These are phyloP conservation scores for Trebouxia sp. DNA, from an alignment of 139 green algal genomes.

Conservation along the genomic window DNA sequence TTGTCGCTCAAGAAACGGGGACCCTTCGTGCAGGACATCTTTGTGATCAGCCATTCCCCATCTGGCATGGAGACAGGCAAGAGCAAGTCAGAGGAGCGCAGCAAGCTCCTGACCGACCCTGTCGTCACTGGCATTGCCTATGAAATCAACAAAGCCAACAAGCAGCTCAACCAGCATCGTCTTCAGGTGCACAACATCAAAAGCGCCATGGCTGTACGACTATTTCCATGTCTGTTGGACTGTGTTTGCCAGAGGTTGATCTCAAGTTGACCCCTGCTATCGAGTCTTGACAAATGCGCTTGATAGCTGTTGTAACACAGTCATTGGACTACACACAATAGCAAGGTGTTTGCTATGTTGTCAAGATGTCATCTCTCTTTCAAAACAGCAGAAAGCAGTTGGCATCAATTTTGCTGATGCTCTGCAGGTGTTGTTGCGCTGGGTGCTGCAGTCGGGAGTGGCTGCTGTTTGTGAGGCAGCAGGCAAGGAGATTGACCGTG, in stretches of 20 bases:
- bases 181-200: conserved; percentile 15
- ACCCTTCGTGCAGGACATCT: conserved; percentile 28
- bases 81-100: conserved; percentile 33
- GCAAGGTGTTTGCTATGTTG: too few species aligned
- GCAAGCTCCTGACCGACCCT: conserved; percentile 25
- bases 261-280: not conserved
- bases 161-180: conserved; percentile 27
- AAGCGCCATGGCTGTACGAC: too few species aligned
- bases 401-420: not conserved
- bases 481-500: conserved; percentile 24
- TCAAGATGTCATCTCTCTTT: too few species aligned
- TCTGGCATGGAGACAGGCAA: conserved; percentile 32
- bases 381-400: too few species aligned
- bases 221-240: too few species aligned
- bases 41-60: conserved; percentile 22
- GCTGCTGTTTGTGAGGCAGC: conserved; percentile 28
- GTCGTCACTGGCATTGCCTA: conserved; percentile 26
- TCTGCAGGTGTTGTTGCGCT: conserved; percentile 25
- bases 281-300: too few species aligned
- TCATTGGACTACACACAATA: too few species aligned
- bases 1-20: too few species aligned
- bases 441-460: conserved; percentile 17
- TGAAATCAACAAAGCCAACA: conserved; percentile 28
- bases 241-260: not conserved
- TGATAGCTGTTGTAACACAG: too few species aligned